phyloP scores from a whole-genome alignment of 345 rosid species.

The Zanthoxylum bungeanum region DNA sequence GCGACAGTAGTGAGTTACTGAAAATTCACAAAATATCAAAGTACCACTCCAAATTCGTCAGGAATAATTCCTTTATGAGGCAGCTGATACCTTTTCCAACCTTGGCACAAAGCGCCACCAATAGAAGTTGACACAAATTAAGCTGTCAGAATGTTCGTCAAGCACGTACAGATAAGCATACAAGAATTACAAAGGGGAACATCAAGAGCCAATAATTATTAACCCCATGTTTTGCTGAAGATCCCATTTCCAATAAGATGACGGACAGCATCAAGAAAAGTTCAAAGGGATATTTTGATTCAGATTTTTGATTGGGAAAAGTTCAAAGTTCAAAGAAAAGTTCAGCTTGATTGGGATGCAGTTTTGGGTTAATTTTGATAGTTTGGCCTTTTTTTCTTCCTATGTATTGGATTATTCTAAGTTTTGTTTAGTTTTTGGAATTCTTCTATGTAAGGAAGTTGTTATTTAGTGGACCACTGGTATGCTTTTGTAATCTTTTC shows the following conservation, averaged over 20 bases:
- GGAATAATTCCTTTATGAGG: constrained; percentile 95
- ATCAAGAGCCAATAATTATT: neutral
- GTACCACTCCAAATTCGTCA: constrained; percentile 97
- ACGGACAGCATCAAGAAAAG: neutral
- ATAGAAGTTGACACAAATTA: constrained; percentile 3
- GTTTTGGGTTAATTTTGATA: too few species aligned
- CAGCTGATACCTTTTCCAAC: constrained; percentile 86
- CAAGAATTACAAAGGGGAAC: neutral
- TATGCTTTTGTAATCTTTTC: too few species aligned
- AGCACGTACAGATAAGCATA: neutral
- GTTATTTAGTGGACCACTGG: too few species aligned
- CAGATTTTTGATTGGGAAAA: too few species aligned
- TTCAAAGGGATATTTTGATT: too few species aligned
- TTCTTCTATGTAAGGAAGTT: too few species aligned
- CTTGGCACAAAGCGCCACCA: constrained; percentile 97
- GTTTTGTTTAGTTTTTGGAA: too few species aligned
- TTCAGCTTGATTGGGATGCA: too few species aligned
- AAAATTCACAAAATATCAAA: constrained; percentile 5
- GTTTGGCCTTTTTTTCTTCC: too few species aligned
- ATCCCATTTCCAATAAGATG: too few species aligned
- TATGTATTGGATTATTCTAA: too few species aligned
- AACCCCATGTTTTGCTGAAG: neutral
- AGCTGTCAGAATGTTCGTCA: neutral
- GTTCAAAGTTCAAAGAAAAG: too few species aligned
- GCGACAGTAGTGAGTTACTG: neutral